Base-by-base conservation (phyloP, 1,284 basidiomycete genomes). In the Chalciporus sp. region DNA sequence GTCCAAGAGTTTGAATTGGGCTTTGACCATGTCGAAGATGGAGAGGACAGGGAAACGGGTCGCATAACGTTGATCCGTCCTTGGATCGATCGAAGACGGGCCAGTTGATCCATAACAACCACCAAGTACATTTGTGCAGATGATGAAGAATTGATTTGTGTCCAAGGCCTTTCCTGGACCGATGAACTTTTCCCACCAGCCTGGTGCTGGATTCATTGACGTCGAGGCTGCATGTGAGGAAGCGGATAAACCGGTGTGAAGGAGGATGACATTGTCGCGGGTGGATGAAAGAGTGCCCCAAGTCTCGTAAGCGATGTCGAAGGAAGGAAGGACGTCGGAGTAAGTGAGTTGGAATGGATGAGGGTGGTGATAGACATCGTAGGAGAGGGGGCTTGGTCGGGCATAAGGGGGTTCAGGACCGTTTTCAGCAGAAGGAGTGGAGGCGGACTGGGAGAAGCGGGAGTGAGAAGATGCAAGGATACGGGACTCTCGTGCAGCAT, bases 151-250 rank as follows among this genome's bases (percentile, higher is more conserved):
- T 49, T 86, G 83, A 68, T 95, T 80, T 4, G 96, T 98, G 76
- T 99, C 97, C 33, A 99, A 80, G 3, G 95, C 86, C 66, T 90
- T 92, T 55, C 94, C 94, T 2, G 95, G 95, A 0, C 97, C 96
- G 57, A 99, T 94, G 74, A 98, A 99, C 63, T 91, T 90, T 73
- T 99, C 92, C 96, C 96, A 99, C 97, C 96, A 99, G 6, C 97
- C 96, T 20, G 87, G 82, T 0, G 91, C 76, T 0, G 92, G 85
- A 61, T 97, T 98, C 11, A 80, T 73, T 2, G 80, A 70, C 0
- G 91, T 91, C 11, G 90, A 90, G 0, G 95, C 95, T 1, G 97
- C 96, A 74, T 99, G 96, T 0, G 94, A 97, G 2, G 92, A 95
- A 0, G 96, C 96, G 2, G 92, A 95, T 2, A 99, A 81, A 23